Conservation (phyloP, 208 protist genomes). For the Leishmania tarentolae region DNA sequence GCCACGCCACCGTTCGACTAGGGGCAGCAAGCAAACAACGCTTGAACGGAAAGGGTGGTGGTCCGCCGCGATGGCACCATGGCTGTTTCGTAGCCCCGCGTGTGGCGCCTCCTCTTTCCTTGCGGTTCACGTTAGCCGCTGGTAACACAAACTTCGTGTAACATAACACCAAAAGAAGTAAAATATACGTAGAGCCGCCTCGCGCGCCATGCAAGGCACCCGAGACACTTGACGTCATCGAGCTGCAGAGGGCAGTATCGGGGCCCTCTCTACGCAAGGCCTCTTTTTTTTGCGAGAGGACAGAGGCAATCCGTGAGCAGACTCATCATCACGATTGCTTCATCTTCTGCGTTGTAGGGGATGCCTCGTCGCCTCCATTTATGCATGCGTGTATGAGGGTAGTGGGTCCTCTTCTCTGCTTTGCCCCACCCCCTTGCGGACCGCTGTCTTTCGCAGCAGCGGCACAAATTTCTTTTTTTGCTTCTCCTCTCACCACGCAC, state of each 20-base stretch:
- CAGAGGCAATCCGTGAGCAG: not conserved
- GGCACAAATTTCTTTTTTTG: not conserved
- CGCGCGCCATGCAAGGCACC: not conserved
- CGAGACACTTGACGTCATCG: not conserved
- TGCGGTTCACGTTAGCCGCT: not conserved
- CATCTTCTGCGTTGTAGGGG: not conserved
- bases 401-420: not conserved
- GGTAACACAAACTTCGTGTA: slow-evolving; percentile 3
- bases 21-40: not conserved
- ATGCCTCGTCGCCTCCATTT: not conserved
- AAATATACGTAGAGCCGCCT: not conserved
- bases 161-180: not conserved
- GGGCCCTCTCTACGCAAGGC: not conserved
- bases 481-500: not conserved
- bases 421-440: not conserved
- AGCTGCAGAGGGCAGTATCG: not conserved
- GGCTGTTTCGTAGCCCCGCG: not conserved
- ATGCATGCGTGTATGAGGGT: not conserved
- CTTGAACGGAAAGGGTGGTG: not conserved
- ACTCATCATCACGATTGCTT: not conserved
- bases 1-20: not conserved
- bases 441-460: not conserved
- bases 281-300: not conserved
- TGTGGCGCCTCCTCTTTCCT: not conserved
- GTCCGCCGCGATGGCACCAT: not conserved